Base-by-base conservation (phyloP, 2,329 filamentous ascomycete species). In the Fusarium buxicola region DNA sequence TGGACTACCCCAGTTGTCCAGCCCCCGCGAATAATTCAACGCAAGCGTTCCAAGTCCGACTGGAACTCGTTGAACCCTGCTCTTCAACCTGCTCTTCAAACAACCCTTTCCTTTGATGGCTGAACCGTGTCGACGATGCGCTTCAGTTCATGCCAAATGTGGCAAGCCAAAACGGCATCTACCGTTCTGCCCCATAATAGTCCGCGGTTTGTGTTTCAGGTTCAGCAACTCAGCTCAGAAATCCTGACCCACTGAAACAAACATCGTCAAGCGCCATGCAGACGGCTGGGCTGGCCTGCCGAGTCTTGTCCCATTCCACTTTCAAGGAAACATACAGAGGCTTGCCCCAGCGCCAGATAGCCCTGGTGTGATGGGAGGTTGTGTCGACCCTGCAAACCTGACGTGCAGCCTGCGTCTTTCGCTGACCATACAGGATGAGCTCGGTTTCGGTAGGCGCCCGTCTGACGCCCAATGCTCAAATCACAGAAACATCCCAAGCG, bases 231-330 rank as follows among this genome's bases (percentile, higher is more conserved):
- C 58, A 66, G 58, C 55, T 57, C 54, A 58, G 48, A 58, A 53
- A 52, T 50, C 43, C 46, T 55, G 56, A 55, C 51, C 68, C 64
- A 68, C 62, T 63, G 56, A 65, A 63, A 63, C 49, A 63, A 67
- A 61, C 58, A 58, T 70, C 66, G 47, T 54, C 58, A 58, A 66
- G 67, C 60, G 60, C 59, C 68, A 67, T 67, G 55, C 50, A 44
- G 45, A 46, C 44, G 43, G 21, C 32, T 62, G 45, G 31, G 36
- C 45, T 35, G 27, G 48, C 34, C 46, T 46, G 28, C n/a, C 30
- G 30, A 38, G 36, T 55, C 53, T 63, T 34, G 52, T 32, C 49
- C 57, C 28, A 24, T 62, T 43, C 45, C 36, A 60, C 40, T 59
- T 53, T 40, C 60, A 58, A 64, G 58, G 21, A 69, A 58, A 64